A percentile compares a stretch with the other conserved stretches of the same genome.
These are phyloP conservation scores for Phaeosphaeriaceae sp. DNA, from an alignment of 2,329 filamentous ascomycete genomes.

Conservation along the genomic window DNA sequence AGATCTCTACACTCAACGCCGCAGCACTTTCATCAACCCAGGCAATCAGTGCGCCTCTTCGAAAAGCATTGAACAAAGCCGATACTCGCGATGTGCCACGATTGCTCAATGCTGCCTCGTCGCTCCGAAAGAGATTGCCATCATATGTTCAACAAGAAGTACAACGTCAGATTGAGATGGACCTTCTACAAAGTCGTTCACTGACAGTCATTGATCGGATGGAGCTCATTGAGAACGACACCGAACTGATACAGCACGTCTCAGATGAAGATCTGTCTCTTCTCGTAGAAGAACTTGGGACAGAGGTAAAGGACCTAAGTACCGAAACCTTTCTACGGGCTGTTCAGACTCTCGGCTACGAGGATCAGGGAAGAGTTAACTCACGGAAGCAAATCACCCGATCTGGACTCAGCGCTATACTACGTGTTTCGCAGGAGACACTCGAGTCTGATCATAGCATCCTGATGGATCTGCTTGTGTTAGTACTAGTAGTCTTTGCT, in stretches of 20 bases:
- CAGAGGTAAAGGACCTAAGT: conserved; percentile 53
- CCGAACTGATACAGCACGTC: conserved; percentile 78
- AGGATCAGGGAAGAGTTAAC: conserved; percentile 47
- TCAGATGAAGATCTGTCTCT: conserved; percentile 72
- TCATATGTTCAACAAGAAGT: conserved; percentile 73
- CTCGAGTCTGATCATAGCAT: conserved; percentile 75
- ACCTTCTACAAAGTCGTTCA: conserved; percentile 76
- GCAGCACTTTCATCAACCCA: conserved; percentile 46
- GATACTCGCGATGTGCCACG: conserved; percentile 61
- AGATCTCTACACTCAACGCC: conserved; percentile 75
- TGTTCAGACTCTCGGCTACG: conserved; percentile 57
- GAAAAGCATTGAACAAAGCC: conserved; percentile 39
- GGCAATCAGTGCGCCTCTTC: conserved; percentile 26
- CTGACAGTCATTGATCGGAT: conserved; percentile 69
- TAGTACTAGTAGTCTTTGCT: conserved; percentile 77
- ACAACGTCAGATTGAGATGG: conserved; percentile 70
- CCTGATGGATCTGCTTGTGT: conserved; percentile 80
- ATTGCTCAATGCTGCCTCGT: conserved; percentile 72
- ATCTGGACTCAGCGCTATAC: conserved; percentile 77
- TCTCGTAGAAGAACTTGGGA: conserved; percentile 69
- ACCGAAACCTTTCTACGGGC: conserved; percentile 61
- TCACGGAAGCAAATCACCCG: conserved; percentile 65
- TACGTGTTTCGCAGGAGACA: conserved; percentile 80
- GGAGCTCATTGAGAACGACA: conserved; percentile 77
- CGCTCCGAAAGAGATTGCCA: conserved; percentile 74